These are phyloP conservation scores for Penicillium griseofulvum DNA, from an alignment of 2,329 filamentous ascomycete genomes.

Conservation along the genomic window DNA sequence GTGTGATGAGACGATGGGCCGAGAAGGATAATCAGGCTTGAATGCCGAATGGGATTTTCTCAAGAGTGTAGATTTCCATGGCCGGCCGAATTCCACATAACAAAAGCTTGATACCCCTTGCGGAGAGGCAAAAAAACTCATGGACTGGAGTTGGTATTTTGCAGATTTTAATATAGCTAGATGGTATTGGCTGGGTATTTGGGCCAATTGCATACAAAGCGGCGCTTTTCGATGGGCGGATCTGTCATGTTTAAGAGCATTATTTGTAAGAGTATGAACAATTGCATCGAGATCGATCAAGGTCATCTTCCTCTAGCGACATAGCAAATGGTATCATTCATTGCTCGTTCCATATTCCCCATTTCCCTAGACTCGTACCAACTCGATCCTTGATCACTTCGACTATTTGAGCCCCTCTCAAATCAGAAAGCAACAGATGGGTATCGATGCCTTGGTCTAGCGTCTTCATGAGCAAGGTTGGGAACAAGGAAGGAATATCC, in stretches of 20 bases:
- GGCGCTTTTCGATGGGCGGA: conserved; percentile 21
- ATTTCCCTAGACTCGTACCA: conserved; percentile 36
- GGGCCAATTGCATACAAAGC: conserved; percentile 17
- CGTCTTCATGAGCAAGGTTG: conserved; percentile 34
- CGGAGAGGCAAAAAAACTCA: conserved; percentile 15
- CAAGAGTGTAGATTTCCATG: not conserved
- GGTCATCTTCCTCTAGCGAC: not conserved
- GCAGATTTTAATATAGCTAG: not conserved
- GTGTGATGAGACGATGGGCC: conserved; percentile 44
- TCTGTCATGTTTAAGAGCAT: conserved; percentile 5
- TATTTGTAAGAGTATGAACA: conserved; percentile 16
- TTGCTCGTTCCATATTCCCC: conserved; percentile 31
- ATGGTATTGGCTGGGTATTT: not conserved
- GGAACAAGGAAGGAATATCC: conserved; percentile 20
- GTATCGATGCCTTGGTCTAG: conserved; percentile 42
- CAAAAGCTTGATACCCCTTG: conserved; percentile 29
- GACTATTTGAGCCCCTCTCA: conserved; percentile 26
- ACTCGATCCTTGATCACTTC: conserved; percentile 43
- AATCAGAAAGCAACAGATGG: conserved; percentile 37
- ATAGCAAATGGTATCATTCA: not conserved
- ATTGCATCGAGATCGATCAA: conserved; percentile 15
- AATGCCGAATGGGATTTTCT: not conserved
- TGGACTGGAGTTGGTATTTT: conserved; percentile 29
- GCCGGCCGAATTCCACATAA: conserved; percentile 1
- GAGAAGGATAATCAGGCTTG: conserved; percentile 26